Base-by-base conservation (phyloP, 1,284 basidiomycete species). In the Phellinidium pouzarii region DNA sequence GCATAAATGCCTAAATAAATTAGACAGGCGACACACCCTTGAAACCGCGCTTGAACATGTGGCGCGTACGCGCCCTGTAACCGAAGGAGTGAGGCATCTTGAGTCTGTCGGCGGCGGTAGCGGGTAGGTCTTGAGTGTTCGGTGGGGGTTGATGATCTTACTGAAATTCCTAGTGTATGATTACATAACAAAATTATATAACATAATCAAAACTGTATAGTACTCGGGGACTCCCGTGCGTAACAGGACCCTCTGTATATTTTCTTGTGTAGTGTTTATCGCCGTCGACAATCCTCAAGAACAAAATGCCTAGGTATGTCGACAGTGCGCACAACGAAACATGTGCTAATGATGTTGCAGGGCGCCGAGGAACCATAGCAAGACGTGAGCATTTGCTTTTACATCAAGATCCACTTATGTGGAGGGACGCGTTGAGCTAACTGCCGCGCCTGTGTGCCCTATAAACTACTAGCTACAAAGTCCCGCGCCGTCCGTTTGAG, bases 41-140 rank as follows among this genome's bases (percentile, higher is more conserved):
- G 87, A 96, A 95, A 67, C 84, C 86, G 76, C 90, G 80, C 84
- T 89, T 94, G 89, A 99, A 99, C 91, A 99, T 96, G 79, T 97
- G 79, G 84, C 95, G 94, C 82, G 95, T 98, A 66, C 95, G 93
- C 86, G 94, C 94, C 71, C 94, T 87, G 82, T 95, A 92, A 93
- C 95, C 95, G 81, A 88, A 97, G 58, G 94, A 97, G 91, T 98
- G 92, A 79, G 95, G 94, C 94, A 97, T 98, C 71, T 84, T 87
- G 83, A 78, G 66, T 73, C n/a, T n/a, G 60, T 76, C 84, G 65
- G 47, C 68, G 66, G 71, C 69, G 66, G 68, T 67, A 75, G 72
- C 70, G 71, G 65, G 71, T 68, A 66, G 45, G 38, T 48, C 40
- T 53, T 48, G 52, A 48, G 26, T 43, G 3, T 31, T 38, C 25